Percentiles rank a stretch among this genome's conserved stretches.
phyloP scores from a whole-genome alignment of 805 yeast species.

The Candida endomychidarum region DNA sequence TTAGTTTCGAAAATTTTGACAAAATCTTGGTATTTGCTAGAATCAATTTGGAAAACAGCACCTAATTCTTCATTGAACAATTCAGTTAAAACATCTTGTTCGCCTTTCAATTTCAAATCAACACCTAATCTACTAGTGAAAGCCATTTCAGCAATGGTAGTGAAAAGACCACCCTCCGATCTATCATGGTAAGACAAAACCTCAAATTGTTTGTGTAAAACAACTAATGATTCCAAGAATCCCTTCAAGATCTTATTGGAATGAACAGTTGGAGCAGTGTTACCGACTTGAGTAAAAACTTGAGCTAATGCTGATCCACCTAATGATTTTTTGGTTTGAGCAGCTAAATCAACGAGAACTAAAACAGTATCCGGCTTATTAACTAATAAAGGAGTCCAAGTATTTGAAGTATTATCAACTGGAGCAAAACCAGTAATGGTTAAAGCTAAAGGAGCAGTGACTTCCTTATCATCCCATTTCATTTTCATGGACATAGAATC shows the following conservation, averaged over 20 bases:
- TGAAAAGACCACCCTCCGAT: slow-evolving; percentile 93
- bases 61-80: slow-evolving; percentile 94
- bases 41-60: slow-evolving; percentile 85
- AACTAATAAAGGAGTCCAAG: slow-evolving; percentile 91
- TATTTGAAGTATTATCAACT: slow-evolving; percentile 76
- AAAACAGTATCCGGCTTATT: slow-evolving; percentile 56
- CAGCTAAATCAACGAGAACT: slow-evolving; percentile 78
- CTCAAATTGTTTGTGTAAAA: slow-evolving; percentile 63
- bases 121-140: slow-evolving; percentile 92
- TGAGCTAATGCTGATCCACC: slow-evolving; percentile 97
- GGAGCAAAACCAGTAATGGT: slow-evolving; percentile 91
- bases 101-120: slow-evolving; percentile 47
- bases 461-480: slow-evolving; percentile 93
- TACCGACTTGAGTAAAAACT: slow-evolving; percentile 85
- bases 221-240: slow-evolving; percentile 66
- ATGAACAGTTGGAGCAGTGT: slow-evolving; percentile 79
- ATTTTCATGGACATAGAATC: slow-evolving; percentile 99
- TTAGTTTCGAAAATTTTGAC: slow-evolving; percentile 51
- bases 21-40: slow-evolving; percentile 55
- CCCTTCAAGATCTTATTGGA: slow-evolving; percentile 61
- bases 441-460: slow-evolving; percentile 91
- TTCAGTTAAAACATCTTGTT: slow-evolving; percentile 44
- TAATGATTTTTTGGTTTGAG: slow-evolving; percentile 49
- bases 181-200: slow-evolving; percentile 93
- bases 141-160: slow-evolving; percentile 90